Evolutionary conservation across 768 basidiomycete species (phyloP).

Genomic region (Gautieria morchelliformis): DNA sequence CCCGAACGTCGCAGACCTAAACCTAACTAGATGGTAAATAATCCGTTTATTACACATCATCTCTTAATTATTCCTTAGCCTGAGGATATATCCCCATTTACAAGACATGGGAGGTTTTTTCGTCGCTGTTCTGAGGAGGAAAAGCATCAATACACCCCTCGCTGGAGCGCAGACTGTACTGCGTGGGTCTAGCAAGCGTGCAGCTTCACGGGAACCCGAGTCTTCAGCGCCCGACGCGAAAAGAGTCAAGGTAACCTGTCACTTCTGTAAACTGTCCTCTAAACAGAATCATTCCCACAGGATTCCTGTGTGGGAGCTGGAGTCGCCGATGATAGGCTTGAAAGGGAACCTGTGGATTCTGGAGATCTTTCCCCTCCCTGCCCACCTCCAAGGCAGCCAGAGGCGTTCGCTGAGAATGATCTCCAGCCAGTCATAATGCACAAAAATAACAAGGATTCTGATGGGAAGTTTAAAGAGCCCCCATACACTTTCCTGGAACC

Average conservation of each 20-base stretch:
- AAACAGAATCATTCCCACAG: not conserved
- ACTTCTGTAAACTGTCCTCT: not conserved
- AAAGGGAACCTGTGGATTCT: no score
- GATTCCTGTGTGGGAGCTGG: not conserved
- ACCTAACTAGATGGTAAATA: slow-evolving; percentile 65
- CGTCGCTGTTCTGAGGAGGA: slow-evolving; percentile 74
- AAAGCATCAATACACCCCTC: not conserved
- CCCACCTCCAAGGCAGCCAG: not conserved
- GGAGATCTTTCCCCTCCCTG: no score
- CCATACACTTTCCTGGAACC: slow-evolving; percentile 76
- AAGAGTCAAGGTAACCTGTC: slow-evolving; percentile 5
- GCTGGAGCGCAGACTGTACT: not conserved
- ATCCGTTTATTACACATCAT: not conserved
- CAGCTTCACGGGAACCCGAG: not conserved
- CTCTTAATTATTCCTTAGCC: slow-evolving; percentile 29
- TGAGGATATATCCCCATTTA: slow-evolving; percentile 88
- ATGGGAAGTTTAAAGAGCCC: slow-evolving; percentile 6
- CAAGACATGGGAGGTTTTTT: slow-evolving; percentile 98
- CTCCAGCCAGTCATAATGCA: no score
- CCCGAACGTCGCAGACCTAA: slow-evolving; percentile 48
- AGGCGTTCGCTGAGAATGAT: not conserved
- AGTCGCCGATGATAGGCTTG: no score
- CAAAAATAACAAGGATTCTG: slow-evolving; percentile 12
- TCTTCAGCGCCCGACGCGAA: not conserved
- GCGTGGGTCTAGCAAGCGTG: not conserved